These are phyloP conservation scores for Berkeleyomyces basicola DNA, from an alignment of 2,329 filamentous ascomycete species.

Conservation along the genomic window DNA sequence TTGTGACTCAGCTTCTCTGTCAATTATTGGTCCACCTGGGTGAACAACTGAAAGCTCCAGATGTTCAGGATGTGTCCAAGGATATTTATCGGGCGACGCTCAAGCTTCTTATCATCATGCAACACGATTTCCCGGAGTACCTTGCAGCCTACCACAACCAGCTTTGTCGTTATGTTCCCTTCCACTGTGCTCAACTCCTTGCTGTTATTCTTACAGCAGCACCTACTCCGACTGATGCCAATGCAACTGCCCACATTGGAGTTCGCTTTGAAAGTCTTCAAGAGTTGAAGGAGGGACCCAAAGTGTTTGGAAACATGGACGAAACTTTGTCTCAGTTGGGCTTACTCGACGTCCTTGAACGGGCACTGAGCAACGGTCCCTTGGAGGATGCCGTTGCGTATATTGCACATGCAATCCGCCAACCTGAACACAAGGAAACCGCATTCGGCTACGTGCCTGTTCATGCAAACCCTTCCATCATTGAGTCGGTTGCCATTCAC, in stretches of 20 bases:
- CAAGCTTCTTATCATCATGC: slow-evolving; percentile 67
- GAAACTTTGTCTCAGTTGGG: slow-evolving; percentile 36
- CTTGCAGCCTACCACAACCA: slow-evolving; percentile 72
- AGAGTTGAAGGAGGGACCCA: slow-evolving; percentile 52
- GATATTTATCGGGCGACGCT: slow-evolving; percentile 73
- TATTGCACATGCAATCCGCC: slow-evolving; percentile 54
- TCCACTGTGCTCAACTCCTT: slow-evolving; percentile 70
- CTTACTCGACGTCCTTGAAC: slow-evolving; percentile 42
- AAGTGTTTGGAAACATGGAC: slow-evolving; percentile 45
- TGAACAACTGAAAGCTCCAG: slow-evolving; percentile 59
- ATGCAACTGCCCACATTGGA: slow-evolving; percentile 55
- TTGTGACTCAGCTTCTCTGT: slow-evolving; percentile 66
- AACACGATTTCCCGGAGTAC: slow-evolving; percentile 92
- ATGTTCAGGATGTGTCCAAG: slow-evolving; percentile 52
- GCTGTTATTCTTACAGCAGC: slow-evolving; percentile 77
- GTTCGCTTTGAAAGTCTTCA: slow-evolving; percentile 63
- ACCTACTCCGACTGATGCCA: slow-evolving; percentile 57
- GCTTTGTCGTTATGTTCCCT: slow-evolving; percentile 65
- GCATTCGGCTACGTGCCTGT: slow-evolving; percentile 51
- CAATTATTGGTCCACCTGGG: slow-evolving; percentile 58
- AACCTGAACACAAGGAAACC: slow-evolving; percentile 35
- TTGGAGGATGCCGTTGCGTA: slow-evolving; percentile 60
- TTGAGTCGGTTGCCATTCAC: slow-evolving; percentile 73
- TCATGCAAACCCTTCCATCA: slow-evolving; percentile 49
- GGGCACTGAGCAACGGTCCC: slow-evolving; percentile 42